Percentiles rank a stretch among this genome's conserved stretches.
Evolutionary conservation across 23 red algal genomes (phyloP).

Genomic region (Cyanidiococcus yangmingshanensis): DNA sequence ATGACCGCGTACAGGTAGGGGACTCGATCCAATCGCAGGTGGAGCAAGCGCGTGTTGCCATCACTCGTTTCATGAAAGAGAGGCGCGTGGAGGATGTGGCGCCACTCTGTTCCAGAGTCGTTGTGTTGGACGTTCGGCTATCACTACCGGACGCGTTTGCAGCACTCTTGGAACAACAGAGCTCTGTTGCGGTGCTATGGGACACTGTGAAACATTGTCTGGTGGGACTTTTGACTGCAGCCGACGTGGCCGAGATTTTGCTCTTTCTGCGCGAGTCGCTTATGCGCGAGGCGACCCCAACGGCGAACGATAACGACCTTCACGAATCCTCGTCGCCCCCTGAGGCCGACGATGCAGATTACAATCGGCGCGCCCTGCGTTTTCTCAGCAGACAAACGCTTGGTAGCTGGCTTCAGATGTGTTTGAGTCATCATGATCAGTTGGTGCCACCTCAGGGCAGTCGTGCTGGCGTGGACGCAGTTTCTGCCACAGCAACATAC

Average conservation of each 20-base stretch:
- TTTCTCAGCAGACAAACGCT: not conserved
- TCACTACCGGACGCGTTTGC: not conserved
- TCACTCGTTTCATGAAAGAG: constrained; percentile 19
- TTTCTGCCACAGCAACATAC: not conserved
- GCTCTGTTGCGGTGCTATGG: not conserved
- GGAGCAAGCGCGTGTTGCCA: not conserved
- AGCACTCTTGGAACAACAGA: constrained; percentile 11
- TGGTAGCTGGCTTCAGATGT: not conserved
- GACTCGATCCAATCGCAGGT: constrained; percentile 5
- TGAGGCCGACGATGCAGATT: not conserved
- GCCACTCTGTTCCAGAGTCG: not conserved
- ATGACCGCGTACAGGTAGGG: not conserved
- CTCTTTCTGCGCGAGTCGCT: constrained; percentile 11
- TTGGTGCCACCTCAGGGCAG: not conserved
- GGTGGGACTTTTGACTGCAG: constrained; percentile 4
- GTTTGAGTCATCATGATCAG: not conserved
- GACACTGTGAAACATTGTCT: not conserved
- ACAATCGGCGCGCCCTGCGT: constrained; percentile 5
- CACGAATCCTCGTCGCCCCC: not conserved
- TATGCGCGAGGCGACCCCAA: not conserved
- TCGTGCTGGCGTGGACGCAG: not conserved
- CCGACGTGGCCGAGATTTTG: constrained; percentile 13
- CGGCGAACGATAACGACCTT: not conserved
- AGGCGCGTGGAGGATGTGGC: not conserved
- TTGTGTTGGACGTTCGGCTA: constrained; percentile 11